These are phyloP conservation scores for Colletotrichum lentis DNA, from an alignment of 2,329 filamentous ascomycete species.

Conservation along the genomic window DNA sequence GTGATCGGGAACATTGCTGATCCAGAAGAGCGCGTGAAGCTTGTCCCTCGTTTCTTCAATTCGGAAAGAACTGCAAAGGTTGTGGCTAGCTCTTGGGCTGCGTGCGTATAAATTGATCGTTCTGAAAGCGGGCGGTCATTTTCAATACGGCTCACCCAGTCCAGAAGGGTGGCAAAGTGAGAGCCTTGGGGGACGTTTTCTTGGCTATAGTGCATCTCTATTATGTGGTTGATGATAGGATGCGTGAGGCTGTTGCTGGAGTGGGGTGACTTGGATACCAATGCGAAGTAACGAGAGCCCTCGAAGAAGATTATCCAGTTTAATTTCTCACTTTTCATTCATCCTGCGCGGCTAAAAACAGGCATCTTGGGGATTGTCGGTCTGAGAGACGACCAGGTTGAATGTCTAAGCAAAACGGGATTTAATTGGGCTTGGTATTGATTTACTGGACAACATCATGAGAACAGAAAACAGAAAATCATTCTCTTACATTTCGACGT, in stretches of 20 bases:
- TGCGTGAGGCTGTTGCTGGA: conserved; percentile 1
- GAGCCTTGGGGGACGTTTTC: background rate
- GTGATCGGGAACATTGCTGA: conserved; percentile 46
- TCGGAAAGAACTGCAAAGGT: background rate
- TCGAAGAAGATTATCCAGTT: conserved; percentile 14
- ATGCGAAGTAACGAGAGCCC: conserved; percentile 2
- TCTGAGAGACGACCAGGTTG: conserved; percentile 15
- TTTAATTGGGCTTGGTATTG: no score
- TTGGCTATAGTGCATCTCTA: background rate
- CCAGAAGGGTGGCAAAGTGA: background rate
- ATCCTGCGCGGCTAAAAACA: background rate
- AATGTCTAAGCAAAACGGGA: background rate
- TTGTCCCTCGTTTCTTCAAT: conserved; percentile 42
- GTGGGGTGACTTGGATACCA: background rate
- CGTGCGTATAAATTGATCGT: background rate
- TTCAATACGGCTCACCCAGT: background rate
- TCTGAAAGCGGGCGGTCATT: background rate
- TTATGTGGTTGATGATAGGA: conserved; percentile 2
- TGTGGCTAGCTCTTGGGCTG: background rate
- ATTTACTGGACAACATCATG: conserved; percentile 8
- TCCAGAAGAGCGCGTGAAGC: conserved; percentile 52
- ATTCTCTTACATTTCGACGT: conserved; percentile 2
- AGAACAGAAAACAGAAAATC: conserved; percentile 10
- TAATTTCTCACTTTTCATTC: background rate
- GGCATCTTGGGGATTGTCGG: conserved; percentile 1